Conservation (phyloP, 768 basidiomycete genomes). For the Naganishia vaughanmartiniae region DNA sequence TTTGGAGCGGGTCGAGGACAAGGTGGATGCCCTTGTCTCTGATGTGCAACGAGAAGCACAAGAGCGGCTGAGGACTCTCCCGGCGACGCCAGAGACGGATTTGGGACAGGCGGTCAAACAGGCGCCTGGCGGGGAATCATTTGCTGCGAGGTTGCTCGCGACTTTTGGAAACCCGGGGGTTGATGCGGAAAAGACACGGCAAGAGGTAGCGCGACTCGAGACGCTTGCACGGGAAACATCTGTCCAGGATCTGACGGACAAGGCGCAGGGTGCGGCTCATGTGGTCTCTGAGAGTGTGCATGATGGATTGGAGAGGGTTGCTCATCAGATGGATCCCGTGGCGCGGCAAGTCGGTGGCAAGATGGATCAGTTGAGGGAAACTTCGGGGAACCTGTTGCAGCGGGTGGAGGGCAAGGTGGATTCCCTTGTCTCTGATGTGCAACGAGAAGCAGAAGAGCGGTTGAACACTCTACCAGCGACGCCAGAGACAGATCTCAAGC, state of each 20-base stretch:
- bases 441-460: not conserved
- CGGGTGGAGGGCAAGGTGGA: not conserved
- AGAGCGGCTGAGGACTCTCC: not conserved
- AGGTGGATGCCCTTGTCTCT: not conserved
- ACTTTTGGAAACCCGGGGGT: not conserved
- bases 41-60: not conserved
- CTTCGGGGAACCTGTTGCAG: not conserved
- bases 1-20: not conserved
- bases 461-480: not conserved
- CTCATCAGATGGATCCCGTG: not conserved
- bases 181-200: not conserved
- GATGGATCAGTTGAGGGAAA: not conserved
- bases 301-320: not conserved
- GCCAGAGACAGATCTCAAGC: not conserved
- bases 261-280: not conserved
- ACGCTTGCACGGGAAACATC: not conserved
- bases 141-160: not conserved
- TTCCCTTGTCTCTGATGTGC: not conserved
- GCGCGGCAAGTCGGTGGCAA: not conserved
- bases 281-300: not conserved
- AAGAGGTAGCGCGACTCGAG: not conserved
- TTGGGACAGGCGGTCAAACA: not conserved
- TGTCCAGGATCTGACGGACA: not conserved
- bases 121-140: not conserved
- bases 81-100: not conserved